These are phyloP conservation scores for Globisporangium middletonii DNA, from an alignment of 352 stramenopile species.

Conservation along the genomic window DNA sequence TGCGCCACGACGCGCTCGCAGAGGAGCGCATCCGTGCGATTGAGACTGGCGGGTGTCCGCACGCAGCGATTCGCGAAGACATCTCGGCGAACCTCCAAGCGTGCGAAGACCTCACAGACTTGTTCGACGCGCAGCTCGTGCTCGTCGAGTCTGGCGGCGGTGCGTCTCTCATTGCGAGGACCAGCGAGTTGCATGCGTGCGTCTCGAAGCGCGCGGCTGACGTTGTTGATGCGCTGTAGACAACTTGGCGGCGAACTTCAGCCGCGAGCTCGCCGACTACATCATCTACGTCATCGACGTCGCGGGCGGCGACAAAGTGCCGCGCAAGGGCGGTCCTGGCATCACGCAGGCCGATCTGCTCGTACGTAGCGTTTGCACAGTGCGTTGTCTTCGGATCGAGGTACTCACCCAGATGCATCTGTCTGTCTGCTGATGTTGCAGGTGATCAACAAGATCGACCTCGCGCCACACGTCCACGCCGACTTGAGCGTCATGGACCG, in stretches of 20 bases:
- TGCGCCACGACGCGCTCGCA: constrained; percentile 87
- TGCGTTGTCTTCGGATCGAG: not conserved
- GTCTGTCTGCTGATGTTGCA: constrained; percentile 15
- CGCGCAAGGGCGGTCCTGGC: constrained; percentile 95
- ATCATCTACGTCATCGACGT: constrained; percentile 99
- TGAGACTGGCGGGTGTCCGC: constrained; percentile 97
- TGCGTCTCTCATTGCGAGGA: constrained; percentile 10
- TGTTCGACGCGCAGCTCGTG: constrained; percentile 81
- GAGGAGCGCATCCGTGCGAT: constrained; percentile 92
- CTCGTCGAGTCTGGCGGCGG: constrained; percentile 88
- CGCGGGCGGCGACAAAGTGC: constrained; percentile 96
- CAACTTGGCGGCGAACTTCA: constrained; percentile 98
- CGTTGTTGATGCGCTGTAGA: constrained; percentile 38
- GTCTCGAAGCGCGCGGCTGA: no score
- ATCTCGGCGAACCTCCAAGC: constrained; percentile 96
- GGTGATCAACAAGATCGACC: constrained; percentile 99
- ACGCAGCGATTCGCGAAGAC: constrained; percentile 97
- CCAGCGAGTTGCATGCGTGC: no score
- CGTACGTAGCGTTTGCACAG: constrained; percentile 10
- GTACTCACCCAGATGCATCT: not conserved
- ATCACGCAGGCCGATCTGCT: constrained; percentile 97
- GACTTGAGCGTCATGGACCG: constrained; percentile 94
- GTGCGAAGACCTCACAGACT: constrained; percentile 92
- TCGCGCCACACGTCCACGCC: constrained; percentile 94
- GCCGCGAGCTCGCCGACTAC: constrained; percentile 95